Percentiles rank a stretch among this genome's conserved stretches.
These are phyloP conservation scores for Collybiopsis luxurians DNA, from an alignment of 768 basidiomycete genomes.

Conservation along the genomic window DNA sequence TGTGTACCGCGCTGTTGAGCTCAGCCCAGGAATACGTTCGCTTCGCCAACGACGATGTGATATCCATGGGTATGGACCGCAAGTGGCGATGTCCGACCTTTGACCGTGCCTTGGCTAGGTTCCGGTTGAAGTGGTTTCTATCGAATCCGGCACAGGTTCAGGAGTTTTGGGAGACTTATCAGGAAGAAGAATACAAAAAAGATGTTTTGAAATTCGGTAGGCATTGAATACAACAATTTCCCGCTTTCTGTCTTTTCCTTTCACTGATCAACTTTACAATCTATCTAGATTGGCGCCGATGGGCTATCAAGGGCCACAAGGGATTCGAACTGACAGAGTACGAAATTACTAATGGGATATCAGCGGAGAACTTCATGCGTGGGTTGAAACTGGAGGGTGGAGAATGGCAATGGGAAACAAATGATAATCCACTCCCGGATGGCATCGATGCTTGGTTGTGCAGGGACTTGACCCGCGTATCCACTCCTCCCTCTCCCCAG, in stretches of 20 bases:
- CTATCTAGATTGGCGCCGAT: slow-evolving; percentile 11
- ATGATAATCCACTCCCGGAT: not conserved
- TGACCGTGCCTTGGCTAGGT: slow-evolving; percentile 40
- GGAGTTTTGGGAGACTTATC: slow-evolving; percentile 32
- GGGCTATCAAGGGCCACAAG: slow-evolving; percentile 12
- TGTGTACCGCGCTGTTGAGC: slow-evolving; percentile 33
- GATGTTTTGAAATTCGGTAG: slow-evolving; percentile 12
- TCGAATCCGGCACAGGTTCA: slow-evolving; percentile 31
- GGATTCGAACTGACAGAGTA: slow-evolving; percentile 13
- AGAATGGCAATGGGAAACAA: slow-evolving; percentile 5
- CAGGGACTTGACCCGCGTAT: not conserved
- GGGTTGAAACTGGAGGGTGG: slow-evolving; percentile 7
- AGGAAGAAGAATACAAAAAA: slow-evolving; percentile 19
- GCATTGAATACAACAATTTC: too few relatives aligned
- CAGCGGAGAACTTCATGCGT: slow-evolving; percentile 10
- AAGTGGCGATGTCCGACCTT: slow-evolving; percentile 40
- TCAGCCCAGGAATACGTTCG: slow-evolving; percentile 25
- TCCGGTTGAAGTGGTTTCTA: slow-evolving; percentile 41
- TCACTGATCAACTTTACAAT: not conserved
- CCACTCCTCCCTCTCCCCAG: too few relatives aligned
- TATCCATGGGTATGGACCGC: slow-evolving; percentile 24
- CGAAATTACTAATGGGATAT: slow-evolving; percentile 13
- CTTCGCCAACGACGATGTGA: not conserved
- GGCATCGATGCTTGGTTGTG: slow-evolving; percentile 1
- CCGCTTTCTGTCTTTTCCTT: too few relatives aligned